Conservation (phyloP, 1,284 basidiomycete species). For the Sporisorium exsertum region DNA sequence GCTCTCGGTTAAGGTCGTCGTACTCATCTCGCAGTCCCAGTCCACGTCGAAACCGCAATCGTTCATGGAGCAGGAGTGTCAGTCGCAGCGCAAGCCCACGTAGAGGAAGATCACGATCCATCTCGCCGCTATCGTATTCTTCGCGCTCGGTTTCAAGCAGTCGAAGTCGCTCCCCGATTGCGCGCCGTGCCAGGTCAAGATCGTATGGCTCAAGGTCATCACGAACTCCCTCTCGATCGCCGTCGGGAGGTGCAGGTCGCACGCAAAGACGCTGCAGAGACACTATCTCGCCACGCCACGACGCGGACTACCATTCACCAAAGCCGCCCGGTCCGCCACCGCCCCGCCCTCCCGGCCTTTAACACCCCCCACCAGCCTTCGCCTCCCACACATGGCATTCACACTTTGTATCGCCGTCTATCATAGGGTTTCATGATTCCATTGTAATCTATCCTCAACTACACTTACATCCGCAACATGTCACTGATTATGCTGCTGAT, state of each 20-base stretch:
- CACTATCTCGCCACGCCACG: slow-evolving; percentile 16
- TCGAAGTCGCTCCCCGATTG: slow-evolving; percentile 1
- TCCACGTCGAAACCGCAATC: slow-evolving; percentile 1
- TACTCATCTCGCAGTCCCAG: slow-evolving; percentile 14
- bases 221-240: slow-evolving; percentile 12
- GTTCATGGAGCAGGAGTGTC: slow-evolving; percentile 7
- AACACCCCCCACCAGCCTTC: slow-evolving; percentile 1
- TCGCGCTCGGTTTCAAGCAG: slow-evolving; percentile 15
- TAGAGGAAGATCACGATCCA: slow-evolving; percentile 11
- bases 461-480: too few species aligned
- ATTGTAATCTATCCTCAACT: not conserved
- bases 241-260: not conserved
- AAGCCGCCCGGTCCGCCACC: slow-evolving; percentile 31
- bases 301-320: slow-evolving; percentile 8
- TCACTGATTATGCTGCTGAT: slow-evolving; percentile 20
- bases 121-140: slow-evolving; percentile 13
- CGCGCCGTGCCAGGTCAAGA: not conserved
- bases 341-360: slow-evolving; percentile 47
- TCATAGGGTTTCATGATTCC: not conserved
- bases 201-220: slow-evolving; percentile 17
- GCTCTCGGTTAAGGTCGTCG: slow-evolving; percentile 7
- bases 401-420: too few species aligned
- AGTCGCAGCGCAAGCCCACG: slow-evolving; percentile 1
- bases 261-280: slow-evolving; percentile 3
- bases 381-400: too few species aligned